Percentiles rank a stretch among this genome's conserved stretches.
Evolutionary conservation across 768 basidiomycete species (phyloP).

Genomic region (Mycena vitilis): DNA sequence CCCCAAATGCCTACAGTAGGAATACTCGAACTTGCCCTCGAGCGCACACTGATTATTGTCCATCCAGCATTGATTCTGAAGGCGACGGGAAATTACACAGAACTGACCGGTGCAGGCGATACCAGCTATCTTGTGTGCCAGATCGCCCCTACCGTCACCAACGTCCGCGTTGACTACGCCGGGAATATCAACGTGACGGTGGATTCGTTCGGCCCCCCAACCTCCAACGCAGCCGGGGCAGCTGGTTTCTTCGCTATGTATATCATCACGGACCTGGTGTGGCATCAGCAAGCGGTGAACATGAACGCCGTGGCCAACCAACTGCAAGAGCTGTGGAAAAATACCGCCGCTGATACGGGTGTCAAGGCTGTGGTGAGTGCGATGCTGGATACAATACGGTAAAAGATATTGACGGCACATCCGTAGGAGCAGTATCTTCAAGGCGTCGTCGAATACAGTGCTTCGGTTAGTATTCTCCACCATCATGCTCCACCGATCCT

Average conservation of each 20-base stretch:
- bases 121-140: slow-evolving; percentile 28
- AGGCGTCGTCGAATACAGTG: slow-evolving; percentile 17
- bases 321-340: slow-evolving; percentile 5
- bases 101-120: slow-evolving; percentile 1
- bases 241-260: slow-evolving; percentile 26
- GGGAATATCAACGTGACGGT: slow-evolving; percentile 5
- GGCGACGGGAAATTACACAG: slow-evolving; percentile 17
- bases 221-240: neutral
- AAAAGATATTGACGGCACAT: no score
- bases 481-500: neutral
- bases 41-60: neutral
- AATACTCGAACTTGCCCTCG: neutral
- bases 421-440: slow-evolving; percentile 9
- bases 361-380: slow-evolving; percentile 9
- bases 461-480: neutral
- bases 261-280: slow-evolving; percentile 23
- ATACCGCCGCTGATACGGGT: neutral
- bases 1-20: slow-evolving; percentile 24
- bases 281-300: slow-evolving; percentile 15
- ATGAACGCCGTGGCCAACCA: slow-evolving; percentile 23
- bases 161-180: neutral
- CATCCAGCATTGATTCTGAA: slow-evolving; percentile 20
- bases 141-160: slow-evolving; percentile 12
- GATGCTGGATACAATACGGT: no score
- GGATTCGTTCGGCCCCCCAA: neutral